Evolutionary conservation across 768 basidiomycete genomes (phyloP), one percentile per base, ranked within the genome.

Genomic region (Roridomyces roridus): DNA sequence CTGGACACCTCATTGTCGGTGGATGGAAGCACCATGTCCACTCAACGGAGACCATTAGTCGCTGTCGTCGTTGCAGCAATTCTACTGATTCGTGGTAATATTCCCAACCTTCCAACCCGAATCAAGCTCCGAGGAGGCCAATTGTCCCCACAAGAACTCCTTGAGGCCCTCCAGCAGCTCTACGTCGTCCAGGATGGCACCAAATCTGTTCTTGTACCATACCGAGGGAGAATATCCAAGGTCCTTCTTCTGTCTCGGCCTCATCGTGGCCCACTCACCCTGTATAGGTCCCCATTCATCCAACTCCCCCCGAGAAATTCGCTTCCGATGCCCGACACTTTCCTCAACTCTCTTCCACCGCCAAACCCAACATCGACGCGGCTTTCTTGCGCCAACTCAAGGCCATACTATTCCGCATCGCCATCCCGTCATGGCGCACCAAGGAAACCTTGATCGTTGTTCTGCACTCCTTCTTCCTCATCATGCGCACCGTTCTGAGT

Each of bases 401-500:
- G 15, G 84, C 91, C 2, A 85, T 96, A 47, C 70, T 94, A 3
- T 71, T 84, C 25, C 84, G 88, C 20, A 84, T 97, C 56, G 86
- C 82, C 20, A 85, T 88, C 64, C 91, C 84, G 18, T 83, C 80
- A 35, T 79, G 76, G 61, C 76, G 72, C 24, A 85, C 85, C 2
- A 87, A 87, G 61, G 94, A 98, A 66, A 78, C 87, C 0, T 75
- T 88, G 28, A 78, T 97, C 31, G 78, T 98, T 17, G 72, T 83
- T 7, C 70, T 88, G 0, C 96, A 98, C 72, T 92, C 92, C 0
- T 82, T 81, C 53, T 98, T 98, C 72, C 82, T 98, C 49, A 82
- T 98, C 2, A 72, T 92, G 23, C 76, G 96, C 35, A 97, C 96
- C 0, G 83, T 96, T 3, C 80, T 98, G 20, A 95, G 92, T 64